A percentile compares a stretch with the other conserved stretches of the same genome.
These are phyloP conservation scores for Geotrichum bryndzae DNA, from an alignment of 1,139 yeast species.

Conservation along the genomic window DNA sequence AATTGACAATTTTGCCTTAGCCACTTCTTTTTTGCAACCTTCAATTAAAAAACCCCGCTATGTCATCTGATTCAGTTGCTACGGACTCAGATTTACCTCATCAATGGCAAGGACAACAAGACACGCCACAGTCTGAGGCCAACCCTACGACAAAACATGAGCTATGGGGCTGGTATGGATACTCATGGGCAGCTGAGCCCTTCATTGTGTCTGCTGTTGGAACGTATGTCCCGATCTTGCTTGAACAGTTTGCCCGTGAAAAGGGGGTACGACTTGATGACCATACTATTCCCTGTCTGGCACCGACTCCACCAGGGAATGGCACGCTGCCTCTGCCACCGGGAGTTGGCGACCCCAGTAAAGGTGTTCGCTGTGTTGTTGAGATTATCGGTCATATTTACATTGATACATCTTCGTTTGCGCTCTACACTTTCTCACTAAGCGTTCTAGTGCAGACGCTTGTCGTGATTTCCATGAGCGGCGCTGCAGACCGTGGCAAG, in stretches of 20 bases:
- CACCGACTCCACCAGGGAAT: conserved; percentile 29
- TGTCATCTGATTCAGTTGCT: background rate
- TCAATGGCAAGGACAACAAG: background rate
- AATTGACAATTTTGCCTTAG: background rate
- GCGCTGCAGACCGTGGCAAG: conserved; percentile 54
- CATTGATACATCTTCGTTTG: conserved; percentile 63
- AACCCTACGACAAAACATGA: conserved; percentile 20
- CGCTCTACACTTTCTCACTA: conserved; percentile 60
- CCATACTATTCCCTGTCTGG: conserved; percentile 42
- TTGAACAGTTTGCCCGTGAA: conserved; percentile 60
- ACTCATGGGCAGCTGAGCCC: conserved; percentile 68
- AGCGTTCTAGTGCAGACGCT: conserved; percentile 60
- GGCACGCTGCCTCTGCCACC: conserved; percentile 14
- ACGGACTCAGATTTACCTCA: background rate
- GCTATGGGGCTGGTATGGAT: conserved; percentile 40
- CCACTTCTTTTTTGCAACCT: background rate
- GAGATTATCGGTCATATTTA: conserved; percentile 43
- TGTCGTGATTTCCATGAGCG: conserved; percentile 60
- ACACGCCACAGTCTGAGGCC: conserved; percentile 10
- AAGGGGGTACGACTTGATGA: conserved; percentile 39
- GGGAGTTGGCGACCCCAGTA: conserved; percentile 18
- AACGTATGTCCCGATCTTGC: conserved; percentile 59
- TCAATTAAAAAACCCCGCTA: background rate
- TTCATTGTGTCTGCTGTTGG: conserved; percentile 68
- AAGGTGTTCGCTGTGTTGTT: conserved; percentile 38